Conservation (phyloP, 176 grass and related monocot species). For the Aechmea fasciata region DNA sequence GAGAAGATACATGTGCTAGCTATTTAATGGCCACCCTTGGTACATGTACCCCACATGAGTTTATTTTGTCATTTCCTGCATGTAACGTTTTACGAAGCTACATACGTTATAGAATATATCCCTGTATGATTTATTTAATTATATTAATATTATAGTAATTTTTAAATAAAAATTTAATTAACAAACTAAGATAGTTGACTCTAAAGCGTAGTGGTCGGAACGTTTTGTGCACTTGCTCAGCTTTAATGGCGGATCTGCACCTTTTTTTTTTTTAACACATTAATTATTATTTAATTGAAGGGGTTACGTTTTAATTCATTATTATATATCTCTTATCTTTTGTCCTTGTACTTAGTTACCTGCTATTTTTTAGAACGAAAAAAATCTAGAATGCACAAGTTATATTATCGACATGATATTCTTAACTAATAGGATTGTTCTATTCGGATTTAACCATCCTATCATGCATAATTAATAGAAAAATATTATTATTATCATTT, state of each 20-base stretch:
- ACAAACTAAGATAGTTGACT: neutral
- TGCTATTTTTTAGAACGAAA: no score
- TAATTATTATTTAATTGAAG: neutral
- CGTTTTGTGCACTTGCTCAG: neutral
- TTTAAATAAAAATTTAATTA: neutral
- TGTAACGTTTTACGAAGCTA: neutral
- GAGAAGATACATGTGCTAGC: no score
- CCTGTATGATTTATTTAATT: neutral
- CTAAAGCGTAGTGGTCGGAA: neutral
- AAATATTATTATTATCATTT: no score
- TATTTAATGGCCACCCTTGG: neutral
- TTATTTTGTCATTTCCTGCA: slow-evolving; percentile 10
- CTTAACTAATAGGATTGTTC: no score
- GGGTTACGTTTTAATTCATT: no score
- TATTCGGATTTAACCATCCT: no score
- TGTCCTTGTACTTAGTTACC: no score
- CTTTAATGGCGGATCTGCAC: slow-evolving; percentile 1
- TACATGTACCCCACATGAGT: neutral
- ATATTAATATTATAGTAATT: neutral
- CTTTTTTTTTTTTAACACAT: neutral
- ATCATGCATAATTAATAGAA: no score
- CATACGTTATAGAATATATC: slow-evolving; percentile 3
- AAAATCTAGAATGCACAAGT: no score
- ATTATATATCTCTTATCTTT: no score
- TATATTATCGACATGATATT: no score